Evolutionary conservation across 2,329 filamentous ascomycete genomes (phyloP).

Genomic region (Aspergillus hiratsukae): DNA sequence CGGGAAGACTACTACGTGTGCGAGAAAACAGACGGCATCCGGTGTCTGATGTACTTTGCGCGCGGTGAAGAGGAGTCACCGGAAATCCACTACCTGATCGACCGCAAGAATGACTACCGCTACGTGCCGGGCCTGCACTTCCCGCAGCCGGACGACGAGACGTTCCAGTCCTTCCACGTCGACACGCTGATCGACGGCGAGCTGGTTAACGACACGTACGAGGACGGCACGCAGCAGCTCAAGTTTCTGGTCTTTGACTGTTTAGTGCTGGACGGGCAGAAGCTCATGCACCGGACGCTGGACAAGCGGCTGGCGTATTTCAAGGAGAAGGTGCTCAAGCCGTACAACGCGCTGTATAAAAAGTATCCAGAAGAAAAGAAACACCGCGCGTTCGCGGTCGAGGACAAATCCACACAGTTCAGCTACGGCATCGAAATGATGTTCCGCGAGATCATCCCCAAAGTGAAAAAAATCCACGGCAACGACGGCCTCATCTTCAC

Average conservation of each 20-base stretch:
- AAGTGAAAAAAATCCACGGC: constrained; percentile 68
- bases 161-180: constrained; percentile 63
- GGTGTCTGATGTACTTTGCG: constrained; percentile 90
- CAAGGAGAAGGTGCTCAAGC: constrained; percentile 70
- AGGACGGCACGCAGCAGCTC: constrained; percentile 63
- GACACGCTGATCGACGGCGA: constrained; percentile 88
- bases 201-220: constrained; percentile 76
- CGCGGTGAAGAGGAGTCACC: constrained; percentile 44
- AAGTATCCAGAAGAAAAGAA: constrained; percentile 67
- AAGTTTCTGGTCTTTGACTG: constrained; percentile 94
- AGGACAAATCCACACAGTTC: constrained; percentile 85
- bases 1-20: constrained; percentile 91
- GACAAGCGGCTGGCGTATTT: constrained; percentile 89
- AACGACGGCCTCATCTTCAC: constrained; percentile 98
- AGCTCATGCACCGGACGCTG: constrained; percentile 71
- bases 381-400: constrained; percentile 72
- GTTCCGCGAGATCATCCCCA: constrained; percentile 81
- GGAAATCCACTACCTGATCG: constrained; percentile 87
- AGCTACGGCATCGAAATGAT: constrained; percentile 87
- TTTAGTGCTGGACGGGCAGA: constrained; percentile 71
- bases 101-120: constrained; percentile 97
- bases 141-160: constrained; percentile 61
- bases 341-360: constrained; percentile 69
- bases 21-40: constrained; percentile 95
- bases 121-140: constrained; percentile 77